These are phyloP conservation scores for Diaporthe aspalathi DNA, from an alignment of 2,329 filamentous ascomycete genomes.

Conservation along the genomic window DNA sequence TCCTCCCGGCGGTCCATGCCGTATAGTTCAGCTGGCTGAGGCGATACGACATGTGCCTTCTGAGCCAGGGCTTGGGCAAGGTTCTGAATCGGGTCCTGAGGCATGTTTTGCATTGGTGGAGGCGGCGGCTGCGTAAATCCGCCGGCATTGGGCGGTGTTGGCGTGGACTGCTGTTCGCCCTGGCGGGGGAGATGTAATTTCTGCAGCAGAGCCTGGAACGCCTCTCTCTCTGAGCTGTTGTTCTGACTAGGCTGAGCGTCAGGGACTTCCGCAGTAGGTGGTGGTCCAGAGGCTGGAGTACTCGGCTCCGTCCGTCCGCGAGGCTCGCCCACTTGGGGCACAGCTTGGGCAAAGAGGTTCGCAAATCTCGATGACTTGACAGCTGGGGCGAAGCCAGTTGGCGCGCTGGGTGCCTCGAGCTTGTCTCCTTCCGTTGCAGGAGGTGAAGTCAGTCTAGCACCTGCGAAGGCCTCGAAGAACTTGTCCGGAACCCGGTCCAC, in stretches of 20 bases:
- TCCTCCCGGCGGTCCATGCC: constrained; percentile 59
- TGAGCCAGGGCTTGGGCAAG: constrained; percentile 41
- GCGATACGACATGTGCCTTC: constrained; percentile 58
- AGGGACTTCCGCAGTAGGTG: constrained; percentile 24
- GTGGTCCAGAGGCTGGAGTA: constrained; percentile 53
- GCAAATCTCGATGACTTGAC: constrained; percentile 89
- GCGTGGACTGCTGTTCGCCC: constrained; percentile 33
- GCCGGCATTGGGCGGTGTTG: constrained; percentile 58
- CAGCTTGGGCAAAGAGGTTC: constrained; percentile 77
- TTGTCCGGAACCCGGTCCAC: constrained; percentile 78
- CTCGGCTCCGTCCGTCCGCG: constrained; percentile 62
- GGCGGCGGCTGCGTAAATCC: constrained; percentile 55
- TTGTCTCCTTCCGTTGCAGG: constrained; percentile 53
- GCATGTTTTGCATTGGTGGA: constrained; percentile 40
- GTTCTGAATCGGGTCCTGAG: constrained; percentile 37
- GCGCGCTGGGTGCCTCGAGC: constrained; percentile 55
- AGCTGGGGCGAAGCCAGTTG: constrained; percentile 14
- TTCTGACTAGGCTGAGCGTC: constrained; percentile 40
- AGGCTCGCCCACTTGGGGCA: constrained; percentile 47
- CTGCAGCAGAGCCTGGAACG: constrained; percentile 83
- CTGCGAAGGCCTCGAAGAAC: constrained; percentile 74
- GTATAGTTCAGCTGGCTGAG: constrained; percentile 61
- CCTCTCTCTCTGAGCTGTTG: constrained; percentile 80
- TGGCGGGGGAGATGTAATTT: constrained; percentile 73
- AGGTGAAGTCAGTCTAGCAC: constrained; percentile 42